phyloP scores from a whole-genome alignment of 768 basidiomycete genomes.

The Lepiota brunneoincarnata region DNA sequence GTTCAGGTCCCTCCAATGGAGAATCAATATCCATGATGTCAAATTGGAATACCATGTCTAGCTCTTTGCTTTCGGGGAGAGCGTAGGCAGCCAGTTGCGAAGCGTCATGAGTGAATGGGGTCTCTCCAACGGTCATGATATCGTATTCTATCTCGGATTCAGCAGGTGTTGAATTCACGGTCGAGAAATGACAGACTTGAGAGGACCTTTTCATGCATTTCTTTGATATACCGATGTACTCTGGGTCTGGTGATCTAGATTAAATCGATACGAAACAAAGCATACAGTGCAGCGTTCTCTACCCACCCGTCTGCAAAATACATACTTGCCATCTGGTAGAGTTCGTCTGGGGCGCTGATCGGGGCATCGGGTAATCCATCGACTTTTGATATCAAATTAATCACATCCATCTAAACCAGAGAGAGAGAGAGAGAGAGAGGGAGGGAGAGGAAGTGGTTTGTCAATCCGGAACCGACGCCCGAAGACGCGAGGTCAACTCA shows the following conservation, averaged over 20 bases:
- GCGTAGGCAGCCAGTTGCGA: conserved; percentile 52
- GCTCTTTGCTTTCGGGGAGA: conserved; percentile 54
- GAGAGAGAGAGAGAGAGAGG: too few relatives aligned
- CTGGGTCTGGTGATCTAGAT: conserved; percentile 41
- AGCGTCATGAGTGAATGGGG: conserved; percentile 54
- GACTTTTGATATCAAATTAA: conserved; percentile 65
- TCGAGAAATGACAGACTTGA: conserved; percentile 46
- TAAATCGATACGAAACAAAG: neutral
- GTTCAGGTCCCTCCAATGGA: conserved; percentile 29
- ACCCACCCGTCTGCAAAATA: conserved; percentile 60
- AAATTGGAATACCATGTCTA: conserved; percentile 67
- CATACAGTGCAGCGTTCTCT: neutral
- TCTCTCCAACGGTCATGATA: conserved; percentile 66
- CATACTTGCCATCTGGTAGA: conserved; percentile 52
- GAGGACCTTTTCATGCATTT: conserved; percentile 63
- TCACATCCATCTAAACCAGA: conserved; percentile 69
- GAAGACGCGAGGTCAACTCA: conserved; percentile 29
- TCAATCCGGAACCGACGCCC: neutral
- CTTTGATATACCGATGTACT: conserved; percentile 64
- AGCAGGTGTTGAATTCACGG: neutral
- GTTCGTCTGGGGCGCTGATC: conserved; percentile 44
- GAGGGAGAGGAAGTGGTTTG: neutral
- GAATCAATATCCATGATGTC: conserved; percentile 61
- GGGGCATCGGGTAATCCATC: conserved; percentile 66
- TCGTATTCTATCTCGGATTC: conserved; percentile 39